Evolutionary conservation across 2,329 filamentous ascomycete species (phyloP), one percentile per base, ranked within the genome.

Genomic region (Cladosporium sp.): DNA sequence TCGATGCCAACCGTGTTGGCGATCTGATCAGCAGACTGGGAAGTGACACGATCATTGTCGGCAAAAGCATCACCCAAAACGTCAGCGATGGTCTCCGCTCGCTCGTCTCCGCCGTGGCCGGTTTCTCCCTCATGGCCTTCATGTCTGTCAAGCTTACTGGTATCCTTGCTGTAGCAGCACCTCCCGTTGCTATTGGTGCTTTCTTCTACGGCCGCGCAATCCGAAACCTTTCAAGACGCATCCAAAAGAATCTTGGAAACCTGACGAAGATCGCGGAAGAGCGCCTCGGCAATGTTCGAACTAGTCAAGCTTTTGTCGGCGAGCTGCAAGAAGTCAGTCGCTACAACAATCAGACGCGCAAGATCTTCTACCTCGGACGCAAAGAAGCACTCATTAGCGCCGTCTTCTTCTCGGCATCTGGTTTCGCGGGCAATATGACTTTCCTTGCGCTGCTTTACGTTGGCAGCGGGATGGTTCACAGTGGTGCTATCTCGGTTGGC

Each of bases 231-330:
- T 95, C 90, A 66, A 84, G 92, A 43, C 85, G 88, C 59, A 95
- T 97, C 45, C 93, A 98, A 71, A 90, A 89, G 72, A 95, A 94
- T 59, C 73, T 98, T 11, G 93, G 93, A 59, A 87, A 87, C 0
- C 72, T 98, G 58, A 95, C 92, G 30, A 98, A 97, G 71, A 95
- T 98, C 65, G 93, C 93, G 0, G 94, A 98, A 72, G 94, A 98
- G 69, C 84, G 93, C n/a, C 74, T 98, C 18, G 92, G 93, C 49
- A 98, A 97, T 67, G 90, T 98, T 53, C 88, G 91, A 65, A 98
- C 93, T 0, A 94, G 89, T 60, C 93, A 98, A 70, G 91, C 93
- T 12, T 98, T 98, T 67, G 91, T 87, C 19, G 93, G 90, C 43
- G 93, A 98, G 67, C 82, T 91, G 11, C 84, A 93, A 59, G 93